Percentiles rank a stretch among this genome's conserved stretches.
Evolutionary conservation across 1,284 basidiomycete species (phyloP).

Genomic region (Puccinia hordei): DNA sequence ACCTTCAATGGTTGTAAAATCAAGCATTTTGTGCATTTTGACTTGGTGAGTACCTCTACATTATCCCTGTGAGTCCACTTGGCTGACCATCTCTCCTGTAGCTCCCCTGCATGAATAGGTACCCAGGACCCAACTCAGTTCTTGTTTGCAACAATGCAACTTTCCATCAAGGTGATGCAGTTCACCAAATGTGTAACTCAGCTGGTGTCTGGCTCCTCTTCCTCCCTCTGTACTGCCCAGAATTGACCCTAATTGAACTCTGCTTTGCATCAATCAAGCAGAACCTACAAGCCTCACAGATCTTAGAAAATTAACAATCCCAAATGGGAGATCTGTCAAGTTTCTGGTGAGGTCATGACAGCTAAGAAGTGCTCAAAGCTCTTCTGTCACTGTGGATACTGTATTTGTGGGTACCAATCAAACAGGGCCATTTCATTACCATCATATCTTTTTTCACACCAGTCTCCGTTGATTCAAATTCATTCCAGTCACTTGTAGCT

Average conservation of each 20-base stretch:
- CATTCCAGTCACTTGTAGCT: no score
- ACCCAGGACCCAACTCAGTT: not conserved
- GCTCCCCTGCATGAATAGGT: constrained; percentile 10
- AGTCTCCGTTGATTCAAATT: no score
- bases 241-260: not conserved
- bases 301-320: not conserved
- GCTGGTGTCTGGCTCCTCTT: not conserved
- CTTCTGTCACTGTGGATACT: not conserved
- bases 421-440: no score
- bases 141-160: no score
- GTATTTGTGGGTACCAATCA: no score
- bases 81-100: not conserved
- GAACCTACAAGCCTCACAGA: not conserved
- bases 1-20: not conserved
- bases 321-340: not conserved
- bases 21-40: constrained; percentile 6
- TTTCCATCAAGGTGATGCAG: not conserved
- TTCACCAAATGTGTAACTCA: not conserved
- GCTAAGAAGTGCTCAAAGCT: not conserved
- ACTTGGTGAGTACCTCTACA: constrained; percentile 6
- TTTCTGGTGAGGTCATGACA: not conserved
- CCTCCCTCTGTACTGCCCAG: constrained; percentile 7
- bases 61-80: not conserved
- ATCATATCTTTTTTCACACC: no score
- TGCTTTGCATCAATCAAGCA: no score